Base-by-base conservation (phyloP, 1,139 yeast genomes). In the Candida sanyaensis region DNA sequence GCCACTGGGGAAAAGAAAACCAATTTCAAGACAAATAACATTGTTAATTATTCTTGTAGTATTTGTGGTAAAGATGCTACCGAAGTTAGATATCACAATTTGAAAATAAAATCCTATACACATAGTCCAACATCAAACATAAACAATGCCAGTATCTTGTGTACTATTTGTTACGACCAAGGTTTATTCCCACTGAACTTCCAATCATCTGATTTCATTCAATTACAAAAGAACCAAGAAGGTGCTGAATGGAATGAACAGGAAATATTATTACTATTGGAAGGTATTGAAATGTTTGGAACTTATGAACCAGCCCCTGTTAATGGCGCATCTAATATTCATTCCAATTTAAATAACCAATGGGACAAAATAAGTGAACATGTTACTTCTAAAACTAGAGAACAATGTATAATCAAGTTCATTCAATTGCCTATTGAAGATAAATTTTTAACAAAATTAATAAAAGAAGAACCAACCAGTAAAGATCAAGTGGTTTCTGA, bases 381-480 rank as follows among this genome's bases (percentile, higher is more conserved):
- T 65, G 93, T 93, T 36, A 96, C 95, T 4, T 78, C 96, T 39
- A 88, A 96, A 62, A 71, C 86, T 26, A 82, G 87, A 54, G 97
- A 91, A 64, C 95, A 91, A 63, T 89, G 97, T 66, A 81, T 93
- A 53, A 75, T 87, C 48, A 90, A 89, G 65, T 95, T 93, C 63
- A 73, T 93, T 55, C 96, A 90, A 64, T 76, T 95, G 58, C 99
- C 99, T 33, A 90, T 95, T 57, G 98, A 95, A 67, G 99, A 93
- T 63, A 82, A 86, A 50, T 92, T 88, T 62, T 75, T 92, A 58
- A 80, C 68, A 50, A 77, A 73, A 54, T 69, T 78, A 53, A 59
- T 75, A 17, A 60, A 67, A 8, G 52, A 61, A 65, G 26, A 51
- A 48, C 26, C 43, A 12, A 51, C 53, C 10, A 23, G 39, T 11